Evolutionary conservation across 2,329 filamentous ascomycete species (phyloP).

Genomic region (Epicoccum sorghinum): DNA sequence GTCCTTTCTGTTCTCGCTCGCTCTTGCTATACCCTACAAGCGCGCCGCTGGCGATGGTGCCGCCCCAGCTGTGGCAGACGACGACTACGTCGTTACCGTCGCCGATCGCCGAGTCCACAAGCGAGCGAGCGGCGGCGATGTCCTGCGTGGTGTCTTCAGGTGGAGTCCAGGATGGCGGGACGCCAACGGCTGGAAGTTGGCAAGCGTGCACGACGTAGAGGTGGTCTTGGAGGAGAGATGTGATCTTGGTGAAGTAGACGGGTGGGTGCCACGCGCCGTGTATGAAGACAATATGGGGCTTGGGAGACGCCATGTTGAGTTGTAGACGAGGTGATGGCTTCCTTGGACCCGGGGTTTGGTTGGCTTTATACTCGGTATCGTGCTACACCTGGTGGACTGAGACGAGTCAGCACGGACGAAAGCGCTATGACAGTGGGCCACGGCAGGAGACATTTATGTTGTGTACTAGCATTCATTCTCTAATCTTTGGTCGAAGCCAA

Average conservation of each 20-base stretch:
- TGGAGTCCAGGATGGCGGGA: constrained; percentile 20
- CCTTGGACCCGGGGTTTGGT: neutral
- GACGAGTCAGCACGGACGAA: neutral
- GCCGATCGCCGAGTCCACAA: constrained; percentile 44
- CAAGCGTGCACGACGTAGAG: constrained; percentile 39
- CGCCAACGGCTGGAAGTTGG: constrained; percentile 38
- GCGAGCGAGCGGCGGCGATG: constrained; percentile 39
- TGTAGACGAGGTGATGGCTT: neutral
- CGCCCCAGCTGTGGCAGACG: constrained; percentile 54
- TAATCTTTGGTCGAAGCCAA: neutral
- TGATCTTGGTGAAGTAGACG: constrained; percentile 32
- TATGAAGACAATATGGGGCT: constrained; percentile 44
- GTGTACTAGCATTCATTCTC: no score
- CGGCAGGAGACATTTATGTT: no score
- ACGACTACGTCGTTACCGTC: constrained; percentile 52
- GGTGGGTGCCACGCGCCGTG: constrained; percentile 49
- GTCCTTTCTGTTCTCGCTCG: constrained; percentile 41
- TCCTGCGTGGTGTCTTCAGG: constrained; percentile 42
- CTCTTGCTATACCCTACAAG: constrained; percentile 43
- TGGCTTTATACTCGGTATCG: neutral
- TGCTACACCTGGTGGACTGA: neutral
- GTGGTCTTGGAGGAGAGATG: constrained; percentile 32
- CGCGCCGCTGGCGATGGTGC: constrained; percentile 47
- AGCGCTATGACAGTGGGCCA: neutral
- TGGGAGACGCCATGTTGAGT: constrained; percentile 22